Base-by-base conservation (phyloP, 1,284 basidiomycete species). In the Ganoderma sinense region DNA sequence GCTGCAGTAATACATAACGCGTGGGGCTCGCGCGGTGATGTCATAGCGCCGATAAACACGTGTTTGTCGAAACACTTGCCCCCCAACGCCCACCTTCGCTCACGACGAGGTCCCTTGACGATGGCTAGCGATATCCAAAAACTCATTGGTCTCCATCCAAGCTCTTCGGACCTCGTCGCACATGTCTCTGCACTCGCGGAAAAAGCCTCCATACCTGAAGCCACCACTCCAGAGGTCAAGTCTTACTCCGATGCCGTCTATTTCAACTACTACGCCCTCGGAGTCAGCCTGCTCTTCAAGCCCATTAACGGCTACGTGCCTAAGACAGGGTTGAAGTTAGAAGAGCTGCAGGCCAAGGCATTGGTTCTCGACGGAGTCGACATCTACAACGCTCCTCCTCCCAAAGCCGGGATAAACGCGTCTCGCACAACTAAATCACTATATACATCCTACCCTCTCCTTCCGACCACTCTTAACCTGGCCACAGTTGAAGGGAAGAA, bases 241-340 rank as follows among this genome's bases (percentile, higher is more conserved):
- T 82, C 89, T 0, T 97, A 95, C 80, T 79, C 92, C 45, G 95
- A 97, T 80, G 88, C 88, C 4, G 89, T 95, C 69, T 98, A 96
- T 82, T 88, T 93, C 83, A 97, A 95, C 80, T 96, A 95, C 82
- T 88, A 87, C 78, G 39, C 85, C 0, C 85, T 96, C 41, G 96
- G 95, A 14, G 75, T 97, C 74, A 96, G 94, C 71, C 82, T 97
- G 53, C 88, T 93, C 76, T 92, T 93, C 82, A 78, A 85, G 36
- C 89, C 91, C 2, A 78, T 82, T 65, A 80, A 85, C 40, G 88
- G 87, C 14, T 93, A 93, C 80, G 90, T 85, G 75, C 90, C 89
- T 20, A 81, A 80, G 59, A 78, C 83, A 11, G 86, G 85, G 31
- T 74, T 85, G 51, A 80, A 80, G 62, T 80, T 83, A 51, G 80